Conservation (phyloP, 2,329 filamentous ascomycete genomes). For the Grosmannia clavigera region DNA sequence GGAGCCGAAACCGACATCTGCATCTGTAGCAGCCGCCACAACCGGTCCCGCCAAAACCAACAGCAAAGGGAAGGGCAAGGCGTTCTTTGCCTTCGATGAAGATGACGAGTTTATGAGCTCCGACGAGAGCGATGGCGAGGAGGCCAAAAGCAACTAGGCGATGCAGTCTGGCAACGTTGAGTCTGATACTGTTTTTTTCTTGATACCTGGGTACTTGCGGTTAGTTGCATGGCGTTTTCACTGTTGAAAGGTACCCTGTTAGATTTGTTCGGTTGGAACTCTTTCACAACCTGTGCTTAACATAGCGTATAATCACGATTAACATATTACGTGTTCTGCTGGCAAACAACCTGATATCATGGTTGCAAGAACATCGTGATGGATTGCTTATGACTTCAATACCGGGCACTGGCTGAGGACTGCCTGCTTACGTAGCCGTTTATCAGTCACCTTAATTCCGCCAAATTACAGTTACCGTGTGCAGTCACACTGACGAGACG, state of each 20-base stretch:
- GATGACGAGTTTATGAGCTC: constrained; percentile 65
- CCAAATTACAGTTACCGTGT: too few relatives aligned
- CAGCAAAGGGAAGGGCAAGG: constrained; percentile 23
- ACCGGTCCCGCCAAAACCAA: background rate
- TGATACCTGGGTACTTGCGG: background rate
- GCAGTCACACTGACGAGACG: too few relatives aligned
- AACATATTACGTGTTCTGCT: too few relatives aligned
- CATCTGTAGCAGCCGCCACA: background rate
- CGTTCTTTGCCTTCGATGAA: constrained; percentile 68
- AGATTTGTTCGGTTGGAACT: background rate
- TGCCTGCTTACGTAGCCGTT: too few relatives aligned
- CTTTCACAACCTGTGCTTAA: background rate
- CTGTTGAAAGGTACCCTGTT: background rate
- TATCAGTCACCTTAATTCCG: too few relatives aligned
- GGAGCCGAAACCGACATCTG: constrained; percentile 23
- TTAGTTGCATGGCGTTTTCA: background rate
- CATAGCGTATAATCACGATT: too few relatives aligned
- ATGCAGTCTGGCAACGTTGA: background rate
- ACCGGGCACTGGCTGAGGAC: too few relatives aligned
- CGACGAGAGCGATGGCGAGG: constrained; percentile 32
- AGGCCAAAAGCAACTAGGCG: constrained; percentile 10
- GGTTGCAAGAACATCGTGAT: too few relatives aligned
- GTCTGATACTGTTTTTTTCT: background rate
- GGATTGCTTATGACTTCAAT: too few relatives aligned
- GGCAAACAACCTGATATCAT: too few relatives aligned